Evolutionary conservation across 2,329 filamentous ascomycete species (phyloP), one percentile per base, ranked within the genome.

Genomic region (Cadophora luteo-olivacea): DNA sequence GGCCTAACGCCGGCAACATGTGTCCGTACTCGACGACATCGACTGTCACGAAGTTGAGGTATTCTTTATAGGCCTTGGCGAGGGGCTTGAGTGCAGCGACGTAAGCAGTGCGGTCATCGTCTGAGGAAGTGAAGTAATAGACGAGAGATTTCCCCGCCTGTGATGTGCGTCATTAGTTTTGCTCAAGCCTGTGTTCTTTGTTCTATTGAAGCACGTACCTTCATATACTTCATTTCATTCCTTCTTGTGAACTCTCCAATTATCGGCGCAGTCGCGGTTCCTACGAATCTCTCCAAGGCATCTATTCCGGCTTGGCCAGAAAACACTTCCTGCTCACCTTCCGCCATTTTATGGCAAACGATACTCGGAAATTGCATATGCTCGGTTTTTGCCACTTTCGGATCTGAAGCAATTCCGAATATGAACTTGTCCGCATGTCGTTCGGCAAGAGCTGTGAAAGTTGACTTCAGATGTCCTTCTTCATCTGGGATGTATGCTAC

Each of bases 11-110:
- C 8, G 72, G 68, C 1, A 79, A 73, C 74, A 85, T 82, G 29
- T 84, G 81, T 4, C 77, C 79, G 70, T 85, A 85, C 68, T 85
- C 82, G 36, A 72, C 67, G 0, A 78, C 76, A 67, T 86, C 82
- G 1, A 85, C 81, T 0, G 82, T 84, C 4, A 83, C 81, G 68
- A 86, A 86, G 65, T 75, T 77, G 14, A 86, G 78, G 66, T 84
- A 85, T 14, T 85, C 82, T 65, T 76, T 70, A 73, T 83, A 84
- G 70, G 80, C 80, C 68, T 80, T 81, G 1, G 84, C 84, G 1
- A 84, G 73, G 4, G 80, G 78, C 19, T 77, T 75, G 61, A 85
- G 77, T 6, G 76, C 73, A 0, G 72, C 57, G 4, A 78, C 73
- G 72, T 81, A 85, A 1, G 67, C 70, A 3, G 80, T 75, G 3